These are phyloP conservation scores for Arthrobotrys musiformis DNA, from an alignment of 2,329 filamentous ascomycete genomes.

Conservation along the genomic window DNA sequence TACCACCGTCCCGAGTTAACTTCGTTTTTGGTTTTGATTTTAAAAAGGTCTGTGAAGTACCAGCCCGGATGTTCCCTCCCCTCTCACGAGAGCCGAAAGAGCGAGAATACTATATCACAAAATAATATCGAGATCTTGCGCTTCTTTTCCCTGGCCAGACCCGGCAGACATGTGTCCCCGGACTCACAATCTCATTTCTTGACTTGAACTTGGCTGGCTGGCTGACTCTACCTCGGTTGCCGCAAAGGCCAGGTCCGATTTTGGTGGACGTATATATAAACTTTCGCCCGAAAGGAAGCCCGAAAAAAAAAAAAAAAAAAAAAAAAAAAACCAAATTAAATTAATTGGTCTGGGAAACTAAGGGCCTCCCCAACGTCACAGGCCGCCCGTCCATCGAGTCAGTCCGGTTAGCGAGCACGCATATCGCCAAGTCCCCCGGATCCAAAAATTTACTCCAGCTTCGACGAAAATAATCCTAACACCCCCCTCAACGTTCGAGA, in stretches of 20 bases:
- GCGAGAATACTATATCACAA: conserved; percentile 25
- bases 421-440: conserved; percentile 54
- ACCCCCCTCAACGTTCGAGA: conserved; percentile 20
- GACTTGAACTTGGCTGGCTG: conserved; percentile 13
- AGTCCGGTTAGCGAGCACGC: conserved; percentile 34
- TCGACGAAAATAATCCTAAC: conserved; percentile 16
- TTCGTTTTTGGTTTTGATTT: conserved; percentile 14
- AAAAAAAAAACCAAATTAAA: conserved; percentile 17
- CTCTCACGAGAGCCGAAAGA: conserved; percentile 20
- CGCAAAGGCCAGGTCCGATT: conserved; percentile 42
- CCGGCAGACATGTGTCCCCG: conserved; percentile 42
- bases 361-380: conserved; percentile 40
- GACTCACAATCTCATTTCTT: conserved; percentile 37
- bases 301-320: conserved; percentile 11
- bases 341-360: not conserved
- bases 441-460: conserved; percentile 38
- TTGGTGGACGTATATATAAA: conserved; percentile 40
- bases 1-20: conserved; percentile 31
- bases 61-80: conserved; percentile 28
- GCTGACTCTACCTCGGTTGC: conserved; percentile 55
- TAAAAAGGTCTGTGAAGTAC: conserved; percentile 53
- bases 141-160: conserved; percentile 9
- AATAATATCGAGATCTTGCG: conserved; percentile 15
- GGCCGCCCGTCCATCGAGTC: conserved; percentile 38
- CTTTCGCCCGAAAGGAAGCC: conserved; percentile 55